A percentile compares a stretch with the other conserved stretches of the same genome.
Evolutionary conservation across 208 protist genomes (phyloP).

Genomic region (Trypanosomatidae sp.): DNA sequence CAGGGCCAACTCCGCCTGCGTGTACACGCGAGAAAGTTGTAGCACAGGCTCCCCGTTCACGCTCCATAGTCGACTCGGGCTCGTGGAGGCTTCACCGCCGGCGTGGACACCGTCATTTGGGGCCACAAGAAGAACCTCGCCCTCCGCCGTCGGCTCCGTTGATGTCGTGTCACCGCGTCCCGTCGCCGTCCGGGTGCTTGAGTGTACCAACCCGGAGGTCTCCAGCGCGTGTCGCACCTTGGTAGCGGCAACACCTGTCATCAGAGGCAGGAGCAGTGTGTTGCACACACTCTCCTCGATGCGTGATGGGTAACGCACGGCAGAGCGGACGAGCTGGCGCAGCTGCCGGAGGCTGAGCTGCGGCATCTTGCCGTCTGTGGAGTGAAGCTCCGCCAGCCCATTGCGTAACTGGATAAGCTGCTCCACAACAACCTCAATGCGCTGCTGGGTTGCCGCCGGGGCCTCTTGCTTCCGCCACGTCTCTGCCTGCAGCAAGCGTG

Average conservation of each 20-base stretch:
- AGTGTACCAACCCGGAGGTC: conserved; percentile 32
- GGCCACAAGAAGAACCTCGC: conserved; percentile 1
- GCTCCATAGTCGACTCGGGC: conserved; percentile 34
- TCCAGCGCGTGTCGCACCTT: conserved; percentile 66
- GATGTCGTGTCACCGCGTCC: neutral
- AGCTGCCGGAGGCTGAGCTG: conserved; percentile 74
- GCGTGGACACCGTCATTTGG: neutral
- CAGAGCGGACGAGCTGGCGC: conserved; percentile 57
- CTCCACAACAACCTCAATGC: conserved; percentile 25
- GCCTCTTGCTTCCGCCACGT: conserved; percentile 10
- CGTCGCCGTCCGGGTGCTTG: neutral
- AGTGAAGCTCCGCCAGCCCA: conserved; percentile 48
- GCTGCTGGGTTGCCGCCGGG: conserved; percentile 6
- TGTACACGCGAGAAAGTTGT: conserved; percentile 46
- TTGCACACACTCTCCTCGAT: conserved; percentile 49
- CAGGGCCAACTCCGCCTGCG: conserved; percentile 62
- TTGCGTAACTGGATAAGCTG: conserved; percentile 50
- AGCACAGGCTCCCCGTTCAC: conserved; percentile 46
- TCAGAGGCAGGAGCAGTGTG: conserved; percentile 69
- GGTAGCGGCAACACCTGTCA: conserved; percentile 68
- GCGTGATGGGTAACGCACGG: conserved; percentile 58
- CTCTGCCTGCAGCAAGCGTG: conserved; percentile 15
- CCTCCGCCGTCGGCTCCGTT: neutral
- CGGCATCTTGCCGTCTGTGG: conserved; percentile 66
- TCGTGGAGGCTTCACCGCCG: neutral